Percentiles rank a stretch among this genome's conserved stretches.
Conservation (phyloP, 2,329 filamentous ascomycete genomes). For the Xylaria arbuscula region DNA sequence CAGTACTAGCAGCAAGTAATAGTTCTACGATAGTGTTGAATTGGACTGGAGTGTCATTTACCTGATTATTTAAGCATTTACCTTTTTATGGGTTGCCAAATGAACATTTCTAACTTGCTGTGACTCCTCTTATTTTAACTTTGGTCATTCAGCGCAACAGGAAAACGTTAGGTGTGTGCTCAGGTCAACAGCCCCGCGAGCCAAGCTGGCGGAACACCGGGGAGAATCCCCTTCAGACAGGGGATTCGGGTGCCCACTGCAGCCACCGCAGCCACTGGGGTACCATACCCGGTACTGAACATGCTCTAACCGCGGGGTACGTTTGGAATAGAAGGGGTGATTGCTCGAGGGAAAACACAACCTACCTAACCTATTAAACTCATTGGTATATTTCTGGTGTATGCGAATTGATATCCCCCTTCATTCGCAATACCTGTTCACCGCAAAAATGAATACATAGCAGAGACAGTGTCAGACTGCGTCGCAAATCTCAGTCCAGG, state of each 20-base stretch:
- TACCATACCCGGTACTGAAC: background rate
- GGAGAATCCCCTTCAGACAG: conserved; percentile 20
- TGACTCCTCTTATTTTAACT: background rate
- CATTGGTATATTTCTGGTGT: too few relatives aligned
- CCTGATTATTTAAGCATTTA: background rate
- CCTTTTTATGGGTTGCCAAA: background rate
- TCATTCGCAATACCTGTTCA: conserved; percentile 3
- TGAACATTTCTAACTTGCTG: background rate
- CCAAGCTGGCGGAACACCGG: conserved; percentile 34
- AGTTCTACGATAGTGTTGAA: conserved; percentile 1
- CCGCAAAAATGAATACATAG: background rate
- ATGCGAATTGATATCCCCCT: background rate
- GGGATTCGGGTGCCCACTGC: conserved; percentile 3
- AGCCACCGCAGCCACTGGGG: background rate
- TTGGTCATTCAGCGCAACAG: background rate
- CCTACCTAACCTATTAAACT: too few relatives aligned
- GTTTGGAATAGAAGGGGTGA: conserved; percentile 7
- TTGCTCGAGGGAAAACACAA: background rate
- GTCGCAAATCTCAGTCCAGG: conserved; percentile 19
- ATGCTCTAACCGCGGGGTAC: conserved; percentile 10
- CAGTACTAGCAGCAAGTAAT: background rate
- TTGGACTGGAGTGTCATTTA: background rate
- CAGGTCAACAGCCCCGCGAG: conserved; percentile 16
- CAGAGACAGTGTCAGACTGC: background rate
- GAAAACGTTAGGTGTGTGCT: background rate